These are phyloP conservation scores for Leersia perrieri DNA, from an alignment of 176 grass and related monocot species.

Conservation along the genomic window DNA sequence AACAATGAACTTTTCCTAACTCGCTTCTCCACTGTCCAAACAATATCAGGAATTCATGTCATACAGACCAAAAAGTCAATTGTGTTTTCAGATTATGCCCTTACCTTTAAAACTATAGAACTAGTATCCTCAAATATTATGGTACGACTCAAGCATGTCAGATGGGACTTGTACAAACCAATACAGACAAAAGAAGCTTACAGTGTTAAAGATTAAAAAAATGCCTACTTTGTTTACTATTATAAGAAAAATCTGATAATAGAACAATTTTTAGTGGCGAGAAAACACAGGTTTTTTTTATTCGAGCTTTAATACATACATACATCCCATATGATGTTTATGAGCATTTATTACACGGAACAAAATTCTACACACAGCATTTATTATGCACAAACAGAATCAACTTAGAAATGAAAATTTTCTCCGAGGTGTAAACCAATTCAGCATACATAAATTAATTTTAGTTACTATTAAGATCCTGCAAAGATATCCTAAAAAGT, in stretches of 20 bases:
- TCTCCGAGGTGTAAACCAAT: neutral
- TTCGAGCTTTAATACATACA: neutral
- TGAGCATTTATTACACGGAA: neutral
- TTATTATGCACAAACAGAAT: neutral
- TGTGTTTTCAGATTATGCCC: neutral
- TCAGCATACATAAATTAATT: neutral
- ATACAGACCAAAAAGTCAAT: neutral
- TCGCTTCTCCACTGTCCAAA: neutral
- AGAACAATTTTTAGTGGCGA: neutral
- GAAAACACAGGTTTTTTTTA: neutral
- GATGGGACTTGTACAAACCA: neutral
- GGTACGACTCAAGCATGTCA: neutral
- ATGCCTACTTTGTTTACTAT: neutral
- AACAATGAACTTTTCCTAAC: neutral
- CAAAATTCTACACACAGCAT: neutral
- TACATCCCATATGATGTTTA: neutral
- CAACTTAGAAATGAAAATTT: neutral
- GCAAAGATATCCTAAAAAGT: neutral
- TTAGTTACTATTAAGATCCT: neutral
- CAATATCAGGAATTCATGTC: neutral
- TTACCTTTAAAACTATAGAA: neutral
- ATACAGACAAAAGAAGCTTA: neutral
- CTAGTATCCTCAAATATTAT: neutral
- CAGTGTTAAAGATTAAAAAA: neutral
- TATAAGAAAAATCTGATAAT: neutral